phyloP scores from a whole-genome alignment of 441 rosid genomes.

The Adansonia gregorii region DNA sequence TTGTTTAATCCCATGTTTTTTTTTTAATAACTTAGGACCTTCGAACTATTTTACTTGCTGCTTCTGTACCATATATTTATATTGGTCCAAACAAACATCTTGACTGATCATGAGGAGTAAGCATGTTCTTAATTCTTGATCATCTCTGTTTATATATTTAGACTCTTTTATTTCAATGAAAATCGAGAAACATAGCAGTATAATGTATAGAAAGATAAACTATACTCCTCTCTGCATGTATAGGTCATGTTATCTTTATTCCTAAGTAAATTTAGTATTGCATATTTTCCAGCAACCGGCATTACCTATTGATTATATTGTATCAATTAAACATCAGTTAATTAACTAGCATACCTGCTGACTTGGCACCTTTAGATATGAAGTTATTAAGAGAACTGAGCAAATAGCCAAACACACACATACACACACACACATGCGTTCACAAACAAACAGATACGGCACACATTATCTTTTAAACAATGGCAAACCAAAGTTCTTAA shows the following conservation, averaged over 20 bases:
- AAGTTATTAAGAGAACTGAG: no score
- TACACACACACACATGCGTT: no score
- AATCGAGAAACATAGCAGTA: background rate
- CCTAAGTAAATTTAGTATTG: background rate
- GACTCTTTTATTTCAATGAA: background rate
- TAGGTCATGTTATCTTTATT: constrained; percentile 12
- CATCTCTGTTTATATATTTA: background rate
- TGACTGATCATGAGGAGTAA: background rate
- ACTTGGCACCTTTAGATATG: no score
- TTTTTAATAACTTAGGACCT: background rate
- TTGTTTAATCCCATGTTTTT: background rate
- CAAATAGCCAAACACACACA: no score
- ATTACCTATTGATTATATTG: background rate
- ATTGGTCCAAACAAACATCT: constrained; percentile 1
- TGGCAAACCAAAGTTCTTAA: no score
- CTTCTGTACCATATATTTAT: background rate
- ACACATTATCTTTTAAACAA: no score
- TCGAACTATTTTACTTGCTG: constrained; percentile 7
- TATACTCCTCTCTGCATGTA: background rate
- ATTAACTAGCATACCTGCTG: no score
- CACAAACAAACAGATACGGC: no score
- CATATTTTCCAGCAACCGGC: background rate
- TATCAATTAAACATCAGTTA: no score
- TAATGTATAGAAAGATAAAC: background rate
- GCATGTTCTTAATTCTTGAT: background rate